Base-by-base conservation (phyloP, 2,329 filamentous ascomycete genomes). In the Fusarium haematococcum region DNA sequence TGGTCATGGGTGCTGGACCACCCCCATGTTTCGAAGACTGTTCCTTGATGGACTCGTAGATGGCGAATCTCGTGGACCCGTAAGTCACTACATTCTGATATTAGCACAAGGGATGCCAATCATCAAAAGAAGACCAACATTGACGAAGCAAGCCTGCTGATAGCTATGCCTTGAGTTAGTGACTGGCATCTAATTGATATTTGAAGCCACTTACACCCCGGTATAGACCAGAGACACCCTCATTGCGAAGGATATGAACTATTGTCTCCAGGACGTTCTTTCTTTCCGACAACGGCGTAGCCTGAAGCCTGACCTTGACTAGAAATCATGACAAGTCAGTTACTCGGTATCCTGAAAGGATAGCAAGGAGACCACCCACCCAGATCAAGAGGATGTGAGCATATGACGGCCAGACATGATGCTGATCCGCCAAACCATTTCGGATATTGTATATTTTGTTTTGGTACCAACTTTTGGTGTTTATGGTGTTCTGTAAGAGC, bases 401-500 rank as follows among this genome's bases (percentile, higher is more conserved):
- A 60, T 30, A 68, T 57, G 11, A 73, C 70, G 23, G 70, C 70
- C 16, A 73, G 61, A 25, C 70, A 71, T 35, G 70, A 71, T 32
- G 70, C 64, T 25, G 68, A 68, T 5, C 65, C 70, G 2, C 64
- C 68, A 27, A 73, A 66, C 70, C 70, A 73, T 30, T 71, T 71
- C 4, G 70, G 70, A 56, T 68, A 73, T 27, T 68, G 50, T 6
- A 61, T 52, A 23, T 41, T 10, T 25, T 57, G 59, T 16, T 25
- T 58, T 11, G 33, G 58, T 14, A 20, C 9, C 16, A 14, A 48
- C 6, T 25, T 35, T 13, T 37, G 25, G 20, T 27, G 20, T 32
- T 27, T 30, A 5, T 52, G 20, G 3, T 33, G 37, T 10, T 48
- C 30, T 20, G 18, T 37, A 16, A 56, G 45, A 11, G 10, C 14